Percentiles rank a stretch among this genome's conserved stretches.
Evolutionary conservation across 2,329 filamentous ascomycete genomes (phyloP).

Genomic region (Escovopsis sp.): DNA sequence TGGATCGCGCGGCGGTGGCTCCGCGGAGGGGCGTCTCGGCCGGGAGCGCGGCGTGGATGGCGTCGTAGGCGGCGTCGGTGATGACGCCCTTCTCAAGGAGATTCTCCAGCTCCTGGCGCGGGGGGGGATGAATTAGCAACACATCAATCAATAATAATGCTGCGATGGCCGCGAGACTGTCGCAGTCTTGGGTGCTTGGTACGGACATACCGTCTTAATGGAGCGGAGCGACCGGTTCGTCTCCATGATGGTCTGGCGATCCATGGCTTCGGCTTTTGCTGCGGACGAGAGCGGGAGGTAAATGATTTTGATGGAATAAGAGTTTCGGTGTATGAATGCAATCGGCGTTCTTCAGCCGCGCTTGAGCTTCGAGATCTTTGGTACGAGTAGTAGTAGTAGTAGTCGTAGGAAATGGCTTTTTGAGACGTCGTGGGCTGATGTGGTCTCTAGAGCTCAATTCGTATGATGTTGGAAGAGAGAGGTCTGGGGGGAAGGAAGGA

Average conservation of each 20-base stretch:
- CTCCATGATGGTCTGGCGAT: conserved; percentile 47
- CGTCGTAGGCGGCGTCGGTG: conserved; percentile 57
- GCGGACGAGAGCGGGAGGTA: no score
- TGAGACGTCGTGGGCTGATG: no score
- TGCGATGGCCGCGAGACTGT: neutral
- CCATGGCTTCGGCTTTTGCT: conserved; percentile 19
- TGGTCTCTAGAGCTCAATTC: no score
- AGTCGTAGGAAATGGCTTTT: no score
- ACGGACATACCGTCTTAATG: conserved; percentile 60
- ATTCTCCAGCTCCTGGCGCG: conserved; percentile 70
- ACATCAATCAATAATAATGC: no score
- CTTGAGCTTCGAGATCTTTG: no score
- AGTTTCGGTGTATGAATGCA: no score
- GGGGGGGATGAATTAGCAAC: neutral
- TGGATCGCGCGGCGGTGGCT: conserved; percentile 18
- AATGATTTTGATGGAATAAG: no score
- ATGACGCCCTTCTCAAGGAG: conserved; percentile 75
- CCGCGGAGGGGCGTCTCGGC: conserved; percentile 41
- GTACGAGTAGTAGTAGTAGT: no score
- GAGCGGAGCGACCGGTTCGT: conserved; percentile 74
- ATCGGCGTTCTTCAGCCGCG: no score
- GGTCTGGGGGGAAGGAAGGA: no score
- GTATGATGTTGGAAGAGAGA: no score
- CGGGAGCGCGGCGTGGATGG: conserved; percentile 62
- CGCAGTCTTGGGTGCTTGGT: neutral